Evolutionary conservation across 1,139 yeast species (phyloP), one percentile per base, ranked within the genome.

Genomic region (Debaryomyces subglobosus): DNA sequence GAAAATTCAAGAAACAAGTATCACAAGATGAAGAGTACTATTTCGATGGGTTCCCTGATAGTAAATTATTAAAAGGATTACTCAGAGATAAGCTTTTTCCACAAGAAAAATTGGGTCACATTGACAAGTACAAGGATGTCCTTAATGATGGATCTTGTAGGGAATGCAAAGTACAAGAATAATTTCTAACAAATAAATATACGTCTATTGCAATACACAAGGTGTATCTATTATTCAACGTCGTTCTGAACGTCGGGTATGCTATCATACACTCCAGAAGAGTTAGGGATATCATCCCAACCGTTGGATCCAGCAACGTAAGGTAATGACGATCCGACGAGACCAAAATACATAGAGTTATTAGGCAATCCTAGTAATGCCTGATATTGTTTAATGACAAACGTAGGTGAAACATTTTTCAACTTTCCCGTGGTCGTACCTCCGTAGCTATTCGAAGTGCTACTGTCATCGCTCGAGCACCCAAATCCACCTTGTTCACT

Each of bases 21-120:
- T 58, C 57, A 3, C 75, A 71, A 49, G 50, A 55, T n/a, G 73
- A 65, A 35, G 54, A 53, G 0, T 73, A 65, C 57, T 65, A 64
- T 49, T 71, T 65, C 53, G 80, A 74, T 44, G 81, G 81, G 40
- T 76, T 76, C 46, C 80, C 80, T 2, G 81, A 76, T 52, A 67
- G 77, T 12, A 76, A 75, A 55, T 65, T 74, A 42, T 54, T 76
- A 45, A 76, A 76, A 52, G 54, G 62, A 24, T 62, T 76, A 48
- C 59, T 76, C 18, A 61, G 75, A 24, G 64, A 70, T 44, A 57
- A 63, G 42, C 58, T 75, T 20, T 56, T 53, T 34, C 71, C 70
- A 0, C 64, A 59, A 5, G 62, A 59, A n/a, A 54, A 58, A 5
- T 58, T 72, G 54, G 76, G 77, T 3, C 80, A 75, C 56, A 60